Evolutionary conservation across 495 filamentous ascomycete genomes (phyloP).

Genomic region (Aspergillus kassunensis): DNA sequence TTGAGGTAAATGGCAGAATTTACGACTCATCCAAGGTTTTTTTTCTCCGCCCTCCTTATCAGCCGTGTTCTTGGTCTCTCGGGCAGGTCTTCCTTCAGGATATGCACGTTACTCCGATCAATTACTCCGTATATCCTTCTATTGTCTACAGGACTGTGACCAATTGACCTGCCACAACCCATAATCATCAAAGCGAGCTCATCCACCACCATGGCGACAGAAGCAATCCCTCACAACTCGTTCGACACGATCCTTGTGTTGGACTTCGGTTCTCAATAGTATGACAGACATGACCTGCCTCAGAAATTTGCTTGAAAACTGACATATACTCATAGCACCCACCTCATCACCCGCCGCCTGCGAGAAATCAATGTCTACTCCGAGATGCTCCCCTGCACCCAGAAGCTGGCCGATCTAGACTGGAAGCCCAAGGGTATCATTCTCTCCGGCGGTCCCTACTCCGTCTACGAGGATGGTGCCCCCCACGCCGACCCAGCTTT

Average conservation of each 20-base stretch:
- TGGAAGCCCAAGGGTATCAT: conserved; percentile 83
- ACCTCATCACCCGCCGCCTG: conserved; percentile 69
- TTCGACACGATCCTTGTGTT: conserved; percentile 66
- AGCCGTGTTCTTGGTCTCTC: conserved; percentile 1
- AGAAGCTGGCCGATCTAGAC: conserved; percentile 70
- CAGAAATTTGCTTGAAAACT: background rate
- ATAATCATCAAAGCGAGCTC: background rate
- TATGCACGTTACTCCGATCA: background rate
- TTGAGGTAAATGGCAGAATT: conserved; percentile 10
- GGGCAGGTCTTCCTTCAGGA: conserved; percentile 9
- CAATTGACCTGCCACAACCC: background rate
- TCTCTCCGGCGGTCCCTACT: conserved; percentile 66
- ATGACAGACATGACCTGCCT: conserved; percentile 1
- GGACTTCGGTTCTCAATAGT: conserved; percentile 56
- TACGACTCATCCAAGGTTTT: conserved; percentile 7
- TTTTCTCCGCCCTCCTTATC: conserved; percentile 12
- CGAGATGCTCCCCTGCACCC: conserved; percentile 92
- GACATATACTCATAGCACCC: conserved; percentile 7
- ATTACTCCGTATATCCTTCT: background rate
- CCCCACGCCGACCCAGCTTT: conserved; percentile 76
- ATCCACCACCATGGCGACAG: conserved; percentile 20
- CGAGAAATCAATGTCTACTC: conserved; percentile 80
- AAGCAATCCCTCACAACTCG: conserved; percentile 44
- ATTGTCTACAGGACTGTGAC: background rate
- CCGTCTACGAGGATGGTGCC: conserved; percentile 67